These are phyloP conservation scores for Gleditsia sinensis DNA, from an alignment of 306 rosid species.

Conservation along the genomic window DNA sequence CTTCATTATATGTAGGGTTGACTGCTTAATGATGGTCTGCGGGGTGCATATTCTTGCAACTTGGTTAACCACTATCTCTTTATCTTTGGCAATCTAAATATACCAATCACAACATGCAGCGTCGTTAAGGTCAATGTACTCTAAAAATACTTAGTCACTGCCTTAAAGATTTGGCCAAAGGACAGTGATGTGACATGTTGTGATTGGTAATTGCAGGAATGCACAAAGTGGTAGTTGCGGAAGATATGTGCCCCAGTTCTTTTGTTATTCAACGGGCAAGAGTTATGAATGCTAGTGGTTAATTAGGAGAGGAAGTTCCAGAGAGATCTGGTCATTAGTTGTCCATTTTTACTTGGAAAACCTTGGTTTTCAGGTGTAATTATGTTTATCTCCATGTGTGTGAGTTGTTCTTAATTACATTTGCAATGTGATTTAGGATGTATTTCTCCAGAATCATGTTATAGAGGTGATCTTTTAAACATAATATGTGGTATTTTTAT, in stretches of 20 bases:
- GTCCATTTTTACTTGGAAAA: slow-evolving; percentile 22
- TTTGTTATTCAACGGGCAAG: slow-evolving; percentile 44
- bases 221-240: slow-evolving; percentile 34
- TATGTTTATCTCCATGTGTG: slow-evolving; percentile 24
- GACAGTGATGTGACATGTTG: slow-evolving; percentile 43
- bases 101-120: slow-evolving; percentile 47
- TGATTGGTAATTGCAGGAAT: slow-evolving; percentile 49
- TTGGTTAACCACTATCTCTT: neutral
- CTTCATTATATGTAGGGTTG: neutral
- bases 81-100: slow-evolving; percentile 17
- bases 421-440: slow-evolving; percentile 45
- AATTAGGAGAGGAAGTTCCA: slow-evolving; percentile 8
- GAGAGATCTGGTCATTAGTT: slow-evolving; percentile 29
- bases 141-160: slow-evolving; percentile 20
- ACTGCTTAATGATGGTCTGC: slow-evolving; percentile 30
- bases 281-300: slow-evolving; percentile 30
- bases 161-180: slow-evolving; percentile 25
- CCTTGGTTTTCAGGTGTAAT: slow-evolving; percentile 29
- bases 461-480: slow-evolving; percentile 45
- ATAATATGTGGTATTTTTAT: slow-evolving; percentile 47
- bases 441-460: slow-evolving; percentile 45
- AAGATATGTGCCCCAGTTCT: slow-evolving; percentile 35
- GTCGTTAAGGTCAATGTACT: slow-evolving; percentile 26
- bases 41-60: slow-evolving; percentile 35
- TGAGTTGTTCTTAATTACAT: slow-evolving; percentile 40